Conservation (phyloP, 1,284 basidiomycete species). For the Cutaneotrichosporon spelunceum region DNA sequence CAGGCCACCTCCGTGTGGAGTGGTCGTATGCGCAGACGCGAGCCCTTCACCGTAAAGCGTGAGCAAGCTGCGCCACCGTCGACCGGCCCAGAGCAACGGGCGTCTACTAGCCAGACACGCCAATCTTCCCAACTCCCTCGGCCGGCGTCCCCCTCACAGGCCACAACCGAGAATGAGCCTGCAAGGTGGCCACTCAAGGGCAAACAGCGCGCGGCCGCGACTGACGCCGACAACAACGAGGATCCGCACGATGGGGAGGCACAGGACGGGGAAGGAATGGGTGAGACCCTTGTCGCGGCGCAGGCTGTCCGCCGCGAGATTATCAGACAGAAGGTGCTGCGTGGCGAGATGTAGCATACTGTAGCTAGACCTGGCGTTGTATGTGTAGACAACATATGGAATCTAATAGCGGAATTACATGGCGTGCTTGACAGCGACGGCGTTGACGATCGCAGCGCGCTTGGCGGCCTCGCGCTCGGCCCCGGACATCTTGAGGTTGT, state of each 20-base stretch:
- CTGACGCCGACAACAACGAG: neutral
- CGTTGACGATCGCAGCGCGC: constrained; percentile 67
- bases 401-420: constrained; percentile 28
- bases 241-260: constrained; percentile 8
- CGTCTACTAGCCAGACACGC: neutral
- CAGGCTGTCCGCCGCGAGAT: constrained; percentile 1
- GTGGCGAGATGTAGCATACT: neutral
- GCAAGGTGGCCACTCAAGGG: neutral
- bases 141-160: neutral
- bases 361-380: neutral
- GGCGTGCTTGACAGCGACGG: constrained; percentile 77
- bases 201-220: neutral
- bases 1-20: neutral
- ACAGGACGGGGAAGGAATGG: neutral
- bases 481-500: constrained; percentile 43
- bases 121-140: neutral
- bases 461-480: constrained; percentile 50
- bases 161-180: neutral
- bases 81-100: neutral
- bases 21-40: neutral
- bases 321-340: constrained; percentile 4
- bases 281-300: constrained; percentile 3
- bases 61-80: too few species aligned
- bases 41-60: too few species aligned
- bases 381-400: neutral